A percentile compares a stretch with the other conserved stretches of the same genome.
Conservation (phyloP, 441 rosid genomes). For the Populus tomentosa region DNA sequence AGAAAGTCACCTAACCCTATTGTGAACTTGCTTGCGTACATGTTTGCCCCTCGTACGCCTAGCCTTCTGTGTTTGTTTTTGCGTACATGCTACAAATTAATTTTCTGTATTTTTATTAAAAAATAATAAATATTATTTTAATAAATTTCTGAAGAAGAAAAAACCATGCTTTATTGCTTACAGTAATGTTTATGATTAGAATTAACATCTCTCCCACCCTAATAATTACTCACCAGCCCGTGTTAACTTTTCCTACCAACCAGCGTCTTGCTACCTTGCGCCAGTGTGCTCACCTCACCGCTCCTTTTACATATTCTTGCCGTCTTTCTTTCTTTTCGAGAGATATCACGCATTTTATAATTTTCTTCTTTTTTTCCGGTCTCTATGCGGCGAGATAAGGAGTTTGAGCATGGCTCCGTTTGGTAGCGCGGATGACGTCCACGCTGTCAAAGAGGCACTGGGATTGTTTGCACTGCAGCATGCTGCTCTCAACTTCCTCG, state of each 20-base stretch:
- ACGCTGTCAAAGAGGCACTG: no score
- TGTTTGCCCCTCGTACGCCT: constrained; percentile 18
- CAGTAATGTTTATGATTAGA: neutral
- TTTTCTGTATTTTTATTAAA: no score
- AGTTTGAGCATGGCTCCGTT: no score
- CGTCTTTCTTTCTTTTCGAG: neutral
- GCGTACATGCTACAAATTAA: no score
- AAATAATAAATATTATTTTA: no score
- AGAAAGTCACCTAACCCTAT: constrained; percentile 13
- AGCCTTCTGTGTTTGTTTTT: neutral
- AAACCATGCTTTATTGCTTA: neutral
- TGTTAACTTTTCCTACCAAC: constrained; percentile 22
- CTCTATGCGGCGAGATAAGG: no score
- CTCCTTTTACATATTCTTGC: neutral
- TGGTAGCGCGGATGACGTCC: no score
- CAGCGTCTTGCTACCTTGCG: constrained; percentile 19
- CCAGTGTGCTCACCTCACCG: neutral
- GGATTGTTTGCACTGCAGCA: no score
- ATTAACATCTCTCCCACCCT: neutral
- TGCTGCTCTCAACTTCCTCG: neutral
- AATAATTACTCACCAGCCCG: constrained; percentile 13
- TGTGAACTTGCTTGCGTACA: neutral
- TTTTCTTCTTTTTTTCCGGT: no score
- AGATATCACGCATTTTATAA: neutral
- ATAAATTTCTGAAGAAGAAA: no score